phyloP scores from a whole-genome alignment of 768 basidiomycete species.

The Tylopilus vinaceipallidus region DNA sequence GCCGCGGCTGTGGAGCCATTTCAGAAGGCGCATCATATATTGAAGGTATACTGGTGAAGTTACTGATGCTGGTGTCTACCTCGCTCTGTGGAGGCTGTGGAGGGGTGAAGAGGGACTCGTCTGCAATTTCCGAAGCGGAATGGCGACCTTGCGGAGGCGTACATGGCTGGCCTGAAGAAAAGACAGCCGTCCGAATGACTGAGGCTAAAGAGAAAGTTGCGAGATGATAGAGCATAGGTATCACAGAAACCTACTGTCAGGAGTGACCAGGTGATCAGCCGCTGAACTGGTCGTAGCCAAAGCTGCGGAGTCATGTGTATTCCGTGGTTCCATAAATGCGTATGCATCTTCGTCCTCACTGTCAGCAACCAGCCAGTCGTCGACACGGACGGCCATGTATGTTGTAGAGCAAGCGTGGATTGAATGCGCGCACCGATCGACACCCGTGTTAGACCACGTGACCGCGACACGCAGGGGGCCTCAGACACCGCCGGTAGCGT shows the following conservation, averaged over 20 bases:
- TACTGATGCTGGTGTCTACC: constrained; percentile 7
- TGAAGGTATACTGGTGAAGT: constrained; percentile 15
- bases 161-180: constrained; percentile 12
- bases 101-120: constrained; percentile 31
- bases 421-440: background rate
- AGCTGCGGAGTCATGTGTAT: no score
- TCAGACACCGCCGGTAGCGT: background rate
- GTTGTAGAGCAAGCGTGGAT: background rate
- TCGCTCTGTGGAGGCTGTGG: constrained; percentile 6
- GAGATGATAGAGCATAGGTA: background rate
- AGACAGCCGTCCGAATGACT: constrained; percentile 18
- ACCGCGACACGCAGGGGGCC: constrained; percentile 14
- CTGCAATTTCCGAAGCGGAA: constrained; percentile 2
- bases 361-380: constrained; percentile 48
- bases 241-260: constrained; percentile 11
- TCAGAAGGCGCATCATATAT: constrained; percentile 1
- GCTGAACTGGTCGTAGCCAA: no score
- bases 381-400: constrained; percentile 11
- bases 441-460: constrained; percentile 23
- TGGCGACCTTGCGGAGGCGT: constrained; percentile 14
- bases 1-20: constrained; percentile 22
- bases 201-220: constrained; percentile 8
- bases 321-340: no score
- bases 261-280: background rate
- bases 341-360: constrained; percentile 40